These are phyloP conservation scores for Licmophora abbreviata DNA, from an alignment of 108 stramenopile species.

Conservation along the genomic window DNA sequence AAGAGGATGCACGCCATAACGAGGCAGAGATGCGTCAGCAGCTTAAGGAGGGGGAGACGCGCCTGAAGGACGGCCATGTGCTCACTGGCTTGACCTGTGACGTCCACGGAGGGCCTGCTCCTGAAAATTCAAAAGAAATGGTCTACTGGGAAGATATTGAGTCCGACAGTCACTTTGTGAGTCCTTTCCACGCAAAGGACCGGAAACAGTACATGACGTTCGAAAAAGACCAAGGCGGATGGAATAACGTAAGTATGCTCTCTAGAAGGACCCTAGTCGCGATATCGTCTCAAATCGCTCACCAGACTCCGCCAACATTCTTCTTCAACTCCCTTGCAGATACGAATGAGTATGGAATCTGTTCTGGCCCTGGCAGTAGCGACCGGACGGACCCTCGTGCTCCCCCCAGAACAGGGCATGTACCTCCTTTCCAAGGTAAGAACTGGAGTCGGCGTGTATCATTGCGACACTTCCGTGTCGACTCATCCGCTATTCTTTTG, in stretches of 20 bases:
- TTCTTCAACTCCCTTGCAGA: neutral
- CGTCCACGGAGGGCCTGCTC: slow-evolving; percentile 57
- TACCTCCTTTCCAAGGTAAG: slow-evolving; percentile 40
- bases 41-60: no score
- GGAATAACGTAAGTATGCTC: slow-evolving; percentile 92
- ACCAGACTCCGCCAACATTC: neutral
- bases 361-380: slow-evolving; percentile 76
- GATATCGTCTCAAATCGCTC: neutral
- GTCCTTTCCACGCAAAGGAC: slow-evolving; percentile 44
- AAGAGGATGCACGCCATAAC: no score
- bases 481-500: no score
- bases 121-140: slow-evolving; percentile 64
- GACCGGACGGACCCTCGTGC: slow-evolving; percentile 85
- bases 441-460: no score
- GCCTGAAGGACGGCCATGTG: slow-evolving; percentile 13
- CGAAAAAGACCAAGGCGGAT: slow-evolving; percentile 80
- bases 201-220: slow-evolving; percentile 79
- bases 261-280: no score
- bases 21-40: no score
- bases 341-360: slow-evolving; percentile 50
- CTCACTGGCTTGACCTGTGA: slow-evolving; percentile 68
- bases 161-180: slow-evolving; percentile 41
- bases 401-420: slow-evolving; percentile 29
- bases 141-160: slow-evolving; percentile 84
- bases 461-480: no score